phyloP scores from a whole-genome alignment of 257 asterid genomes.

The Scutellaria minor region DNA sequence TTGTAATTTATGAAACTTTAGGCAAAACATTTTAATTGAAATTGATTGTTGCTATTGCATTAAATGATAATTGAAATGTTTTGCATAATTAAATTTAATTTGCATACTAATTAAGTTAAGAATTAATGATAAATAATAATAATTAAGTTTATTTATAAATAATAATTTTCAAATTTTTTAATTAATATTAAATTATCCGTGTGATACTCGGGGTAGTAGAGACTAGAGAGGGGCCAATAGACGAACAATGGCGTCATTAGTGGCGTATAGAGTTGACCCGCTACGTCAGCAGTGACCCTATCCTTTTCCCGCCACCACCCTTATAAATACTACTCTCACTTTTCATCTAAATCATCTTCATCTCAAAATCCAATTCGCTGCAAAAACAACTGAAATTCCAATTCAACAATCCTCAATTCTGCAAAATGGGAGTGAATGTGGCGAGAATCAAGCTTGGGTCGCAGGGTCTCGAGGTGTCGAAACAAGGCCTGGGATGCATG shows the following conservation, averaged over 20 bases:
- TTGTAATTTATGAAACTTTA: too few species aligned
- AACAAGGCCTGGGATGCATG: constrained; percentile 34
- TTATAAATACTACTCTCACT: constrained; percentile 3
- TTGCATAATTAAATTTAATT: too few species aligned
- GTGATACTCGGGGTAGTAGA: too few species aligned
- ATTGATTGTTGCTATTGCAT: too few species aligned
- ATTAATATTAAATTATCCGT: too few species aligned
- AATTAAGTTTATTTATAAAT: too few species aligned
- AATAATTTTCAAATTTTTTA: too few species aligned
- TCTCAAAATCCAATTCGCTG: not conserved
- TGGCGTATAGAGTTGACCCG: not conserved
- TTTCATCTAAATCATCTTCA: not conserved
- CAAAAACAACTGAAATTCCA: not conserved
- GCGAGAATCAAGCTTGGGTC: constrained; percentile 31
- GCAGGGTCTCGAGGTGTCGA: constrained; percentile 40
- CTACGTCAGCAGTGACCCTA: not conserved
- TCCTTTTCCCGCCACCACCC: not conserved
- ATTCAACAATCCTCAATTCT: not conserved
- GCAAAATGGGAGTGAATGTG: constrained; percentile 30
- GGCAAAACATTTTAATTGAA: too few species aligned
- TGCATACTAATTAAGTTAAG: too few species aligned
- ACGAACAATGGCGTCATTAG: not conserved
- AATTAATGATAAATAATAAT: too few species aligned
- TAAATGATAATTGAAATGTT: too few species aligned
- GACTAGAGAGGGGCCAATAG: too few species aligned